A percentile compares a stretch with the other conserved stretches of the same genome.
Conservation (phyloP, 1,284 basidiomycete genomes). For the Boletus hoseneyae region DNA sequence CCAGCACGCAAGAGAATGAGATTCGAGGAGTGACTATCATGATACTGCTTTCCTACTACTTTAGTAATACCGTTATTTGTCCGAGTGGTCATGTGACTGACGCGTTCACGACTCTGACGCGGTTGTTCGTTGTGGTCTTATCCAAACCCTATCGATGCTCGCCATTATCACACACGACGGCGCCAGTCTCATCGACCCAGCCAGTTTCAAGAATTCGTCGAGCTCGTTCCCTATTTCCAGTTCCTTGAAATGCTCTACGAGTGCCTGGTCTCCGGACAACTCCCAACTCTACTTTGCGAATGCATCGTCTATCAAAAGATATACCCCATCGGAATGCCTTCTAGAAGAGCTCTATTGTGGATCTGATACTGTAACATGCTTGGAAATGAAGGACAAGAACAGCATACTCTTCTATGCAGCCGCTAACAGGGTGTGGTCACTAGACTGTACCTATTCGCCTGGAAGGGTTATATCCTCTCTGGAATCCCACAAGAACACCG, state of each 20-base stretch:
- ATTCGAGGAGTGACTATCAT: constrained; percentile 15
- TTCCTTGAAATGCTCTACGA: constrained; percentile 41
- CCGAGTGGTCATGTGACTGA: constrained; percentile 21
- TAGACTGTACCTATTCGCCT: constrained; percentile 49
- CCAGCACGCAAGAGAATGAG: constrained; percentile 24
- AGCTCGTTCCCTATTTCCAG: constrained; percentile 38
- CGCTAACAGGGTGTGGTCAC: constrained; percentile 54
- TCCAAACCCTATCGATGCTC: constrained; percentile 40
- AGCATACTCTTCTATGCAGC: constrained; percentile 45
- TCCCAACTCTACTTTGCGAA: constrained; percentile 51
- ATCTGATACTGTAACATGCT: constrained; percentile 36
- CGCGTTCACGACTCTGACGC: constrained; percentile 17
- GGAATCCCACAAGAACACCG: constrained; percentile 52
- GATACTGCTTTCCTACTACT: background rate
- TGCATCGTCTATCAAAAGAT: constrained; percentile 45
- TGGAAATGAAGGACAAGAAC: constrained; percentile 46
- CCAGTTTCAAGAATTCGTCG: constrained; percentile 43
- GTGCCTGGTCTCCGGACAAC: constrained; percentile 55
- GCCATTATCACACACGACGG: constrained; percentile 42
- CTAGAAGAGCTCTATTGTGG: constrained; percentile 40
- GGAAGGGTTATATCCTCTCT: constrained; percentile 55
- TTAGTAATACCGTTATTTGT: no score
- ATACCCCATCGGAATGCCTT: constrained; percentile 45
- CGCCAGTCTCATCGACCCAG: constrained; percentile 46
- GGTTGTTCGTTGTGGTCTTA: constrained; percentile 11